Evolutionary conservation across 108 stramenopile genomes (phyloP), one percentile per base, ranked within the genome.

Genomic region (Hondaea fermentalgiana): DNA sequence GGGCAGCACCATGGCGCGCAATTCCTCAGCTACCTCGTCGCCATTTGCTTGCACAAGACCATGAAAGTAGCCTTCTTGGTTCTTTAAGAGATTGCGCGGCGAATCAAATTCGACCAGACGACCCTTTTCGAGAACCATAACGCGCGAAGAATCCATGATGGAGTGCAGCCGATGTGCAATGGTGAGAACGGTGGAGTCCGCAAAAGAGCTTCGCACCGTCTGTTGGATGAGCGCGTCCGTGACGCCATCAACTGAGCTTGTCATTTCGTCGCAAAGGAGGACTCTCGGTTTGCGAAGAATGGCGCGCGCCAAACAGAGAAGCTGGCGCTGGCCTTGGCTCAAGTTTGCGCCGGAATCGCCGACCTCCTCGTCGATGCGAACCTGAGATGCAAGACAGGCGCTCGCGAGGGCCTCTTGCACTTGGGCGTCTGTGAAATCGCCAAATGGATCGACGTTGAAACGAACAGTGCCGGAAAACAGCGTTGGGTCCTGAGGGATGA

Each of bases 401-500:
- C 96, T 96, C 25, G 87, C 71, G 45, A 98, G 92, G 4, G 95
- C 95, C 44, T 96, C 96, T 21, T 90, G 87, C 10, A 97, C 89
- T 55, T 87, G 90, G 5, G 89, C 91, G 60, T 96, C 96, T 4
- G 72, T 72, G 72, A 89, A 92, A 72, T 93, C 90, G 53, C 91
- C 89, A 87, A 98, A 98, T 5, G 98, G 98, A 90, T 99, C 98
- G 17, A 99, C 92, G 92, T 99, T 98, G 57, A 95, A 87, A 44
- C 96, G 92, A 60, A 98, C 92, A 17, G 96, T 94, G 28, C 98
- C 98, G 44, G 93, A 93, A 87, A 98, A 99, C 57, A 99, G 90
- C 16, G 97, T 96, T 8, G 98, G 98, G 69, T 97, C 96, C 92
- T 98, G 99, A 0, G 99, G 99, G 60, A 99, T 97, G 8, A 99